A percentile compares a stretch with the other conserved stretches of the same genome.
Evolutionary conservation across 495 filamentous ascomycete genomes (phyloP).

Genomic region (Hypoxylon rickii): DNA sequence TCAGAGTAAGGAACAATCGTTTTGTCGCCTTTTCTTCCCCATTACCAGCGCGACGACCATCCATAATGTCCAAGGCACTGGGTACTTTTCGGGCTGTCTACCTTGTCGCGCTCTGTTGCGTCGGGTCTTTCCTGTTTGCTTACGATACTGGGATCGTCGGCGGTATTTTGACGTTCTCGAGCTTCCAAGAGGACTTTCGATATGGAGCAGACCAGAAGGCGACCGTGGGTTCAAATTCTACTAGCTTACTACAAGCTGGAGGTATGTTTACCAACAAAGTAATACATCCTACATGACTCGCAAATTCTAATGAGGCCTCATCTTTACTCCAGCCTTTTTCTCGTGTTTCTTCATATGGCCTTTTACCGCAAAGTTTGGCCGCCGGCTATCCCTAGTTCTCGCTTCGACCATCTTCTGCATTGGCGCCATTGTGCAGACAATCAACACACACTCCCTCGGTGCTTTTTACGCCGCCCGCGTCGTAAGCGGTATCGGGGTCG

Average conservation of each 20-base stretch:
- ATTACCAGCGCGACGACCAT: neutral
- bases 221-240: slow-evolving; percentile 57
- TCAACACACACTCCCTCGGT: slow-evolving; percentile 49
- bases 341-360: slow-evolving; percentile 54
- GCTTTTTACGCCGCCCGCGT: slow-evolving; percentile 54
- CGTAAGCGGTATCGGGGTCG: slow-evolving; percentile 55
- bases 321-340: slow-evolving; percentile 29
- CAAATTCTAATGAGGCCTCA: neutral
- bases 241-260: slow-evolving; percentile 59
- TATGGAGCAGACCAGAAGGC: slow-evolving; percentile 9
- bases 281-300: neutral
- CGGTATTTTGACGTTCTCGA: slow-evolving; percentile 55
- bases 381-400: slow-evolving; percentile 48
- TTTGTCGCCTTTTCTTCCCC: neutral
- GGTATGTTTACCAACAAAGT: too few relatives aligned
- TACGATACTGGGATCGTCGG: slow-evolving; percentile 63
- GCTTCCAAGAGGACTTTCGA: slow-evolving; percentile 59
- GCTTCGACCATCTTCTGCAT: slow-evolving; percentile 50
- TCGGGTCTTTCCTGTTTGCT: slow-evolving; percentile 38
- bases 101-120: slow-evolving; percentile 33
- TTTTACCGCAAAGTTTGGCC: slow-evolving; percentile 48
- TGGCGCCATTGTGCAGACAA: slow-evolving; percentile 50
- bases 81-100: slow-evolving; percentile 35
- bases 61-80: slow-evolving; percentile 16
- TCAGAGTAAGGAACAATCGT: neutral